Evolutionary conservation across 805 yeast genomes (phyloP).

Genomic region (Sugiyamaella lignohabitans): DNA sequence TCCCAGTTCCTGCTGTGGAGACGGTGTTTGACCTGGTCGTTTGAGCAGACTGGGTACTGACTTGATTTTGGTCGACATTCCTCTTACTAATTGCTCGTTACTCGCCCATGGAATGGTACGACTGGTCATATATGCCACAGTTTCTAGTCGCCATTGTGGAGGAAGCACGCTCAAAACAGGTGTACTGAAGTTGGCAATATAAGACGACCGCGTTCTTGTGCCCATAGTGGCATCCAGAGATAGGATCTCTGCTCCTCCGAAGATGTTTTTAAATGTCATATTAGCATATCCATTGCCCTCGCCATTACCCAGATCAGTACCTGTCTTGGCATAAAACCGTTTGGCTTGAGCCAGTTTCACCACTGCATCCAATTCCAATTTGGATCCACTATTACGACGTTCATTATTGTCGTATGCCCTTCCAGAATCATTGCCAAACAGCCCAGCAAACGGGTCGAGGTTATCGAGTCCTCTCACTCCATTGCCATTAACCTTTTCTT

Average conservation of each 20-base stretch:
- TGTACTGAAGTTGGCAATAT: conserved; percentile 44
- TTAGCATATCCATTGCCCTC: conserved; percentile 93
- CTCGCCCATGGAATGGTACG: conserved; percentile 49
- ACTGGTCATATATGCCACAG: conserved; percentile 43
- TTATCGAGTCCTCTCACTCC: background rate
- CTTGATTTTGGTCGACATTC: conserved; percentile 35
- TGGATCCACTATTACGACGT: conserved; percentile 1
- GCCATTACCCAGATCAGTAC: conserved; percentile 93
- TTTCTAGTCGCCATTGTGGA: conserved; percentile 48
- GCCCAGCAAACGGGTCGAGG: background rate
- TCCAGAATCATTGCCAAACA: background rate
- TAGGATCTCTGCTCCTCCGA: conserved; percentile 65
- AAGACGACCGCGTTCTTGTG: conserved; percentile 52
- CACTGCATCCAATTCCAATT: conserved; percentile 20
- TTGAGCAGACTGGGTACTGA: conserved; percentile 21
- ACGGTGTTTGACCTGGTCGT: conserved; percentile 20
- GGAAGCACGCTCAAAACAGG: conserved; percentile 38
- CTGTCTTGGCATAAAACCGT: conserved; percentile 76
- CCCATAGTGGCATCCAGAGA: conserved; percentile 53
- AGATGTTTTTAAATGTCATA: conserved; percentile 54
- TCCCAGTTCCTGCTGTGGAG: conserved; percentile 47
- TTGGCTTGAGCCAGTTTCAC: conserved; percentile 35
- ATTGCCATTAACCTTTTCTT: background rate
- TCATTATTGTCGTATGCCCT: too few species aligned
- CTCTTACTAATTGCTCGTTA: conserved; percentile 47